Evolutionary conservation across 1,284 basidiomycete genomes (phyloP), one percentile per base, ranked within the genome.

Genomic region (Apiotrichum akiyoshidainum): DNA sequence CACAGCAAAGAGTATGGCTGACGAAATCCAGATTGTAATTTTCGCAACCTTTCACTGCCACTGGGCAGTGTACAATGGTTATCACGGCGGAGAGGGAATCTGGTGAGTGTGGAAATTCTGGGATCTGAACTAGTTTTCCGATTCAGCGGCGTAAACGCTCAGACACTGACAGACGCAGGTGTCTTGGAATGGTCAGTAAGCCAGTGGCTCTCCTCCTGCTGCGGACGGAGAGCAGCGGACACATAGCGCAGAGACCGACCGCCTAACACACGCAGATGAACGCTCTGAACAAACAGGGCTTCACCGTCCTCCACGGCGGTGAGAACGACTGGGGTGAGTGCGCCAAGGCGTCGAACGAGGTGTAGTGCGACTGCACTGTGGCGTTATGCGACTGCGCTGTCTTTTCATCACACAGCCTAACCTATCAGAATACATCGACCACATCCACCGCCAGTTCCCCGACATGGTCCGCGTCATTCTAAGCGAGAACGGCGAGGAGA

Each of bases 371-470:
- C 37, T 39, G 45, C 13, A 21, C 34, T 19, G 11, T 22, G n/a
- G n/a, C n/a, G n/a, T n/a, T n/a, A n/a, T 17, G 37, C 16, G 37
- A 39, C 37, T 39, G 45, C 13, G 14, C 34, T 19, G 11, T 22
- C n/a, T 40, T 13, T 34, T 46, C 12, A 12, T 14, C 19, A 10
- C 21, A 6, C 5, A 17, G 4, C 5, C 31, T 46, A 8, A 40
- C 48, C 9, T 6, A 9, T 34, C 48, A 67, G 67, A 56, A 22
- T 69, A 65, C 54, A 59, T 66, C 6, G 55, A 58, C 56, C 60
- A 69, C 49, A 53, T 69, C 17, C 53, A 69, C 47, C 60, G 60
- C 40, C 67, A 69, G 55, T 57, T 69, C n/a, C 62, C 62, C 5
- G 64, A 66, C 44, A 45, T 65, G 39, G 57, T 69, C 33, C 54